These are phyloP conservation scores for Torulaspora quercuum DNA, from an alignment of 805 yeast genomes.

Conservation along the genomic window DNA sequence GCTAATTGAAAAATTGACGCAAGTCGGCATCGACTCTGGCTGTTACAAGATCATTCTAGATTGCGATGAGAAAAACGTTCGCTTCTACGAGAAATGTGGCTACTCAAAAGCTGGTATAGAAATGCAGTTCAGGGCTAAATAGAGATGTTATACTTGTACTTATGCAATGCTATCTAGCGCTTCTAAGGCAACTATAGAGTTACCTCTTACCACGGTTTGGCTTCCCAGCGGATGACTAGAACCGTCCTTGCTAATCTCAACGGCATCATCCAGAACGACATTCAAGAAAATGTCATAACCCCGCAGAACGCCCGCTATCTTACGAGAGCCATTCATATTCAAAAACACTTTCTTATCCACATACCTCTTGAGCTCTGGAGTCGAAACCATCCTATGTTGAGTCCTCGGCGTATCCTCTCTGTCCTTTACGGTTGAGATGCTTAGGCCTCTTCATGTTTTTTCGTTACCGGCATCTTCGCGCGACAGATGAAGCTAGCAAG, in stretches of 20 bases:
- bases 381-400: slow-evolving; percentile 57
- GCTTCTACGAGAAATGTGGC: slow-evolving; percentile 88
- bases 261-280: slow-evolving; percentile 66
- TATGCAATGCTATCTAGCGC: slow-evolving; percentile 36
- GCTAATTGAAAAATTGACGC: slow-evolving; percentile 59
- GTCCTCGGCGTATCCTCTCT: no score
- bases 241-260: slow-evolving; percentile 53
- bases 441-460: no score
- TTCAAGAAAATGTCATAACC: slow-evolving; percentile 85
- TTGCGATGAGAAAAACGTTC: slow-evolving; percentile 77
- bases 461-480: no score
- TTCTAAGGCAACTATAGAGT: slow-evolving; percentile 71
- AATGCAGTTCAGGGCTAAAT: slow-evolving; percentile 51
- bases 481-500: no score
- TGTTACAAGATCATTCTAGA: slow-evolving; percentile 89
- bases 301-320: slow-evolving; percentile 72
- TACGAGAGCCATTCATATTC: slow-evolving; percentile 74
- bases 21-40: slow-evolving; percentile 55
- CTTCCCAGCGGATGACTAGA: slow-evolving; percentile 60
- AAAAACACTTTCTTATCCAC: slow-evolving; percentile 72
- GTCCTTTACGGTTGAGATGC: no score
- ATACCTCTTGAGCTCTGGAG: slow-evolving; percentile 62
- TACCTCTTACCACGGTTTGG: slow-evolving; percentile 67
- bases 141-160: no score
- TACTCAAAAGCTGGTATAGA: slow-evolving; percentile 61